Evolutionary conservation across 495 filamentous ascomycete species (phyloP).

Genomic region (Penicillium mononematosum): DNA sequence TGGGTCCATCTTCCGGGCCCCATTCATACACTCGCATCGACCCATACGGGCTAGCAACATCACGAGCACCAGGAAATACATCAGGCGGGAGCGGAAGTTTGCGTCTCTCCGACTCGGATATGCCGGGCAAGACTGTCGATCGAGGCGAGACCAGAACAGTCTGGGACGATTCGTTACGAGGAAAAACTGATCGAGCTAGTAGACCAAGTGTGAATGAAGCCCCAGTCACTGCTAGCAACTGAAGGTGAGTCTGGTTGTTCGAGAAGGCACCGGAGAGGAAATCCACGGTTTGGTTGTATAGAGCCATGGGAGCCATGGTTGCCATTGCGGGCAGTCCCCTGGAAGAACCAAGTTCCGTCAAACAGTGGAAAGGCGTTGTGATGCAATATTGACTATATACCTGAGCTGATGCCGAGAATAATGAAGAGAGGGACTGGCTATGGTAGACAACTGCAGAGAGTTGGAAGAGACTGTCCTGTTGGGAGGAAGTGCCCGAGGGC

Average conservation of each 20-base stretch:
- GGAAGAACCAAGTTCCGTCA: neutral
- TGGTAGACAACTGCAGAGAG: neutral
- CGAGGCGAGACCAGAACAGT: slow-evolving; percentile 48
- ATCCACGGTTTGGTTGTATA: slow-evolving; percentile 42
- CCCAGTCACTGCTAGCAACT: slow-evolving; percentile 43
- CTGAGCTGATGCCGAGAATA: neutral
- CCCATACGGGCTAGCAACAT: slow-evolving; percentile 77
- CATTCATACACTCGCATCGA: slow-evolving; percentile 84
- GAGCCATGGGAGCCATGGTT: slow-evolving; percentile 40
- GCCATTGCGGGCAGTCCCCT: slow-evolving; percentile 10
- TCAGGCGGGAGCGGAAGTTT: slow-evolving; percentile 70
- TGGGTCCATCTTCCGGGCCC: slow-evolving; percentile 76
- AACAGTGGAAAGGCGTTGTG: neutral
- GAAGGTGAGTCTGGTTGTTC: slow-evolving; percentile 39
- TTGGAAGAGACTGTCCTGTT: neutral
- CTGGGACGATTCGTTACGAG: slow-evolving; percentile 12
- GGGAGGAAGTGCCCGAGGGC: neutral
- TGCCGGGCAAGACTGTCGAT: slow-evolving; percentile 41
- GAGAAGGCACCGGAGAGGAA: slow-evolving; percentile 40
- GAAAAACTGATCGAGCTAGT: slow-evolving; percentile 38
- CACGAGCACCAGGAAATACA: slow-evolving; percentile 68
- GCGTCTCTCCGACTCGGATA: slow-evolving; percentile 47
- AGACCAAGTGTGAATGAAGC: slow-evolving; percentile 44
- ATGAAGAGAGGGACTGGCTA: neutral
- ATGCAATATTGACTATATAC: neutral